Base-by-base conservation (phyloP, 768 basidiomycete genomes). In the Neoboletus brunneissimus region DNA sequence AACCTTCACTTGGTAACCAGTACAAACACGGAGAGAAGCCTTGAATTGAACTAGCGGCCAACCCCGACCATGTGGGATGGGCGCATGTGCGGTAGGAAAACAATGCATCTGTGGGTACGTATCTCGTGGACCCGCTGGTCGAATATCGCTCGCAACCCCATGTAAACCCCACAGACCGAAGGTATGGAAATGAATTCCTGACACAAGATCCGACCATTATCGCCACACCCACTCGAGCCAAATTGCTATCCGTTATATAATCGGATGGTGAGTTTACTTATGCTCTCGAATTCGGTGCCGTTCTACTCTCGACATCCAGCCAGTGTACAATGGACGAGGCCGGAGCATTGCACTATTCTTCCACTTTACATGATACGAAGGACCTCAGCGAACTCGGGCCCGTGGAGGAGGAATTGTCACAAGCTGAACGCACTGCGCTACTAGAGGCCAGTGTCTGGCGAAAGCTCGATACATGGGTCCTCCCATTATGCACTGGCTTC, bases 401-500 rank as follows among this genome's bases (percentile, higher is more conserved):
- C 18, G 15, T 10, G 37, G 53, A 49, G 11, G 48, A 51, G 20
- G 60, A 51, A 29, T 31, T 60, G 10, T 55, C 53, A 7, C 51
- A 59, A 18, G 32, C 13, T 5, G 60, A 69, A 11, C 22, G 35
- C 40, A 11, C n/a, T 34, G 20, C 29, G 3, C 64, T 80, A 29
- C 64, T 80, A 29, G 79, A 79, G 38, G 60, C 60, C 38, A 63
- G 22, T 10, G 78, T 80, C 34, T 81, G 80, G 79, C 67, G 75
- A 46, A 84, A 82, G 62, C 63, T 83, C 34, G 82, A 83, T 51
- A 51, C 65, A 43, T 75, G 73, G 64, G 61, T 83, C 23, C 66
- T 84, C 29, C 82, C 82, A 4, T 64, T 83, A 20, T 76, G 79
- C 15, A 71, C 79, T 22, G 70, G 76, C 53, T 81, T 82, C 59